Base-by-base conservation (phyloP, 257 asterid species). In the Gentiana macrophylla region DNA sequence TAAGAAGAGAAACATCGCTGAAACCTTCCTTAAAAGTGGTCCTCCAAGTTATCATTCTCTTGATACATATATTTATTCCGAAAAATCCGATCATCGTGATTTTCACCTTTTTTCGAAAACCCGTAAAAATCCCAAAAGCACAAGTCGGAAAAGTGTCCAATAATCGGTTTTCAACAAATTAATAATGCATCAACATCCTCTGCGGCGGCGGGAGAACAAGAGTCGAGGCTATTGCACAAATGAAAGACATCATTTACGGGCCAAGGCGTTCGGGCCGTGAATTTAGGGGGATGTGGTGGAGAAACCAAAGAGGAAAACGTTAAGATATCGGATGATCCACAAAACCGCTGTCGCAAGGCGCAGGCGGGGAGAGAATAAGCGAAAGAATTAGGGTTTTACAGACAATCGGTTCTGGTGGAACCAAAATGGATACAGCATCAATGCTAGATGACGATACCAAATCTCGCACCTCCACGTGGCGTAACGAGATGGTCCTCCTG, bases 211-310 rank as follows among this genome's bases (percentile, higher is more conserved):
- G 24, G 57, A 13, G 97, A 88, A 74, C 85, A 94, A 1, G 99
- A 92, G 60, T 71, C 94, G 99, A 92, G 68, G 95, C 95, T 43
- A 83, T 85, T 4, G 97, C 94, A 0, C 97, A 88, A 37, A 88
- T 92, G 97, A 92, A 92, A 61, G 99, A 92, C 72, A 88, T 88
- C 80, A 83, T 92, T 8, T 92, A 92, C 72, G 77, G 94, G 97
- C 99, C 0, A 97, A 97, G 0, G 95, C 93, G 2, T 85, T 92
- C 44, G 52, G 95, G 79, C 99, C 99, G 5, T 92, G 73, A 68
- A 71, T 46, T 75, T 92, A 43, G 91, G 89, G 1, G 8, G 97
- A 88, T 35, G 10, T 47, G 35, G 69, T 54, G 62, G 94, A 85
- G 69, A 85, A 73, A 75, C 99, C 99, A n/a, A 83, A 59, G 49